Base-by-base conservation (phyloP, 2,329 filamentous ascomycete genomes). In the Monilinia vaccinii-corymbosi region DNA sequence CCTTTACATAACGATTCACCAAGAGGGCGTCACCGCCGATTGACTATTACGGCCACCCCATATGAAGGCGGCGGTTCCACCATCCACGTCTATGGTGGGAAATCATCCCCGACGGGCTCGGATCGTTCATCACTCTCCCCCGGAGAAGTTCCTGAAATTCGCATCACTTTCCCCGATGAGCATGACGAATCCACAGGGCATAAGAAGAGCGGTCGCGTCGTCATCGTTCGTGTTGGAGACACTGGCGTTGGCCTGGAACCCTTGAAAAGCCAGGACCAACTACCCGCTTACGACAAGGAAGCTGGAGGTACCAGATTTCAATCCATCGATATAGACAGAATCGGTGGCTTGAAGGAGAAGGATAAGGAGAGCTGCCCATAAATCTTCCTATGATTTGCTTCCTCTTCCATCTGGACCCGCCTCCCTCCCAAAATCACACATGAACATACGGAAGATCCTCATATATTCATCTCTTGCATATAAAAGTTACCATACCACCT, bases 81-180 rank as follows among this genome's bases (percentile, higher is more conserved):
- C 63, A 80, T 94, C 66, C 81, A 91, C 63, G 83, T 94, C 69
- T 88, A 91, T 73, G 84, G 88, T 69, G 86, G 90, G 73, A 91
- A 94, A 75, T 84, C 87, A 71, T 84, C 84, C 65, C 85, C 95
- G 75, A 84, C 93, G 66, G 81, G 85, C 65, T 89, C 89, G 75
- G 88, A 89, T 36, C 79, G 81, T 62, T 87, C 90, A 18, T 89
- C 92, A 25, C 78, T 87, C 68, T 89, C 87, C 49, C 87, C 88
- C n/a, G 89, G 84, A 74, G 87, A 88, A 66, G 82, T 97, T 32
- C 94, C 94, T 23, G 89, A 97, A 77, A 99, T 99, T 70, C 91
- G 92, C 75, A 96, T 99, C 74, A 97, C 94, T 40, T 97, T 99
- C 79, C 94, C 94, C 18, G 90, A 95, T 69, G 94, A 97, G 78